Percentiles rank a stretch among this genome's conserved stretches.
Conservation (phyloP, 2,329 filamentous ascomycete genomes). For the Aureobasidium sp. region DNA sequence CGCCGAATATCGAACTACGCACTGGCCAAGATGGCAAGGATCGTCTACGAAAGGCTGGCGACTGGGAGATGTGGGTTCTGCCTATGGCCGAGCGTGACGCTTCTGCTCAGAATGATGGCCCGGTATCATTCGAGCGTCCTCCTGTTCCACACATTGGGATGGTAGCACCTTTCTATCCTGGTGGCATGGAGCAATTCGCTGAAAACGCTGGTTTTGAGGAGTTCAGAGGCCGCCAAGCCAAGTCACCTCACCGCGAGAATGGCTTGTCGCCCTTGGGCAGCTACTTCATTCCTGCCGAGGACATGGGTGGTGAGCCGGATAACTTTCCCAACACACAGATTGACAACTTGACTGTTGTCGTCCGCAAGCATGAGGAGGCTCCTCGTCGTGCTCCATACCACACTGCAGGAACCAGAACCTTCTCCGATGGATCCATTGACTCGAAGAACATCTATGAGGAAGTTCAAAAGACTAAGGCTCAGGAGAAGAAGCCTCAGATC, state of each 20-base stretch:
- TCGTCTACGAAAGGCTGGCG: conserved; percentile 64
- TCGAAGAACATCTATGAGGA: conserved; percentile 45
- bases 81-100: conserved; percentile 64
- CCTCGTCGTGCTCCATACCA: conserved; percentile 30
- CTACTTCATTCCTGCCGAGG: conserved; percentile 17
- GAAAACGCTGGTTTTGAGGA: conserved; percentile 17
- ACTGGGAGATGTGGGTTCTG: conserved; percentile 76
- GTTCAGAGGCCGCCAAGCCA: conserved; percentile 20
- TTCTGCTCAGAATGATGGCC: conserved; percentile 66
- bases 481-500: conserved; percentile 30
- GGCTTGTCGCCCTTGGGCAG: conserved; percentile 20
- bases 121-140: conserved; percentile 39
- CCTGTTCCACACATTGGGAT: conserved; percentile 32
- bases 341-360: conserved; percentile 46
- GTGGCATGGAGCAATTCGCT: conserved; percentile 15
- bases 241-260: conserved; percentile 27
- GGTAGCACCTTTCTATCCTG: conserved; percentile 20
- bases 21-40: conserved; percentile 71
- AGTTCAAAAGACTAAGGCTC: conserved; percentile 35
- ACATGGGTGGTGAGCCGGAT: conserved; percentile 30
- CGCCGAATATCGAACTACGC: conserved; percentile 65
- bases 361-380: conserved; percentile 33
- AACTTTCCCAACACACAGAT: conserved; percentile 49
- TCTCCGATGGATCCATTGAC: conserved; percentile 52
- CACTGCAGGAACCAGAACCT: conserved; percentile 40